Conservation (phyloP, 2,329 filamentous ascomycete genomes). For the Colletotrichum sp. region DNA sequence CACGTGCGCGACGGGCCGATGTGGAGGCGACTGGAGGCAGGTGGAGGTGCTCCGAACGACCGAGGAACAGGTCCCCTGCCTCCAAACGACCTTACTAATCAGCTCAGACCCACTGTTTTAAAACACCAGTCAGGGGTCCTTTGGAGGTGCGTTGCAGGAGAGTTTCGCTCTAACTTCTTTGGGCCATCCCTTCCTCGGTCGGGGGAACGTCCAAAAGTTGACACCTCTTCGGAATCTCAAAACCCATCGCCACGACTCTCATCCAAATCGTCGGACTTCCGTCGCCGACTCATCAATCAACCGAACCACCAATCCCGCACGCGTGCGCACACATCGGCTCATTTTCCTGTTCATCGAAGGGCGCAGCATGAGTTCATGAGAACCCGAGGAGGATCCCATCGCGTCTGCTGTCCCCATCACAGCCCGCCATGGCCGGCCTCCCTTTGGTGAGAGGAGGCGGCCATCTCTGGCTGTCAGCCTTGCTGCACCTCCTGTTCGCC, state of each 20-base stretch:
- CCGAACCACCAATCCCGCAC: neutral
- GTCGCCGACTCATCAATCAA: neutral
- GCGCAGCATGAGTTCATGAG: constrained; percentile 17
- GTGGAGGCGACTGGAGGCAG: neutral
- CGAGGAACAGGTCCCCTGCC: neutral
- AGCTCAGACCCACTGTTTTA: neutral
- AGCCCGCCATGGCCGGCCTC: constrained; percentile 18
- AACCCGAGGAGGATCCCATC: neutral
- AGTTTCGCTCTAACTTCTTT: constrained; percentile 20
- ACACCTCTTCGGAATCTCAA: constrained; percentile 17
- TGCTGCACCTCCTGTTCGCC: constrained; percentile 26
- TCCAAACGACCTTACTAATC: neutral
- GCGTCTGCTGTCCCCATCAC: neutral
- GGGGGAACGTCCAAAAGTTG: constrained; percentile 14
- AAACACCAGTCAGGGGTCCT: constrained; percentile 5
- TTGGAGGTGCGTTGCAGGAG: constrained; percentile 8
- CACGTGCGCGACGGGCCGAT: neutral
- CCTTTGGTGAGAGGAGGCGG: constrained; percentile 12
- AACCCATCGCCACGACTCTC: neutral
- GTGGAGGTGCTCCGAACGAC: neutral
- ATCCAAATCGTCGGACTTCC: neutral
- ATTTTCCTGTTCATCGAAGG: neutral
- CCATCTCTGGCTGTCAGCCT: constrained; percentile 9
- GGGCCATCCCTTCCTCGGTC: neutral
- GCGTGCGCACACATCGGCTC: neutral